Evolutionary conservation across 2,329 filamentous ascomycete species (phyloP), one percentile per base, ranked within the genome.

Genomic region (Botrytis tulipae): DNA sequence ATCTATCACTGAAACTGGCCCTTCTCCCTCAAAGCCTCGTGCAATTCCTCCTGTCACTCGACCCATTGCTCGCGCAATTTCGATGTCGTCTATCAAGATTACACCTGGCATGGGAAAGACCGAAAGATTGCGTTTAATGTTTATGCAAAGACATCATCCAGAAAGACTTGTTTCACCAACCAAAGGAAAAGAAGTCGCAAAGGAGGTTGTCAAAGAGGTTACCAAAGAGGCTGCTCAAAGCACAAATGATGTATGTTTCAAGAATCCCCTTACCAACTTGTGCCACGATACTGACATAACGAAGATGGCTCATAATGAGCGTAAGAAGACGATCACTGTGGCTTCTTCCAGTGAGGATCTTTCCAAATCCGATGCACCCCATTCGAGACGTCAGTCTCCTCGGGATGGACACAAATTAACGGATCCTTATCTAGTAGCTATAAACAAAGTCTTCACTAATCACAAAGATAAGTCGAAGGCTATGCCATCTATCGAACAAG

Each of bases 351-450:
- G 70, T 72, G 70, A 67, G 40, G 46, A 22, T 67, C 46, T 67
- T 72, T 67, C 46, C 40, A 67, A 29, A 67, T 7, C 70, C 40
- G 67, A 65, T 42, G 59, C 48, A 69, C 18, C 54, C n/a, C n/a
- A 46, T 74, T 29, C 69, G 18, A 42, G 68, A 37, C 29, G 32
- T 60, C 68, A n/a, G 57, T 61, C 67, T 32, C 40, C 51, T 29
- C 25, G 46, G 18, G 46, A 63, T 57, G 70, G 37, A 54, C 32
- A 48, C n/a, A 29, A 69, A 72, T 74, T 75, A 72, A 73, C 71
- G 8, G 63, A 70, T 62, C 71, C 67, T 54, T 65, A 73, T 61
- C 18, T 75, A 65, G 71, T 75, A 73, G 67, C 66, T 51, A 67
- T 71, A n/a, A 37, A 46, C 32, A 67, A 68, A n/a, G 60, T 44